phyloP scores from a whole-genome alignment of 805 yeast genomes.

The Zygosaccharomyces bisporus region DNA sequence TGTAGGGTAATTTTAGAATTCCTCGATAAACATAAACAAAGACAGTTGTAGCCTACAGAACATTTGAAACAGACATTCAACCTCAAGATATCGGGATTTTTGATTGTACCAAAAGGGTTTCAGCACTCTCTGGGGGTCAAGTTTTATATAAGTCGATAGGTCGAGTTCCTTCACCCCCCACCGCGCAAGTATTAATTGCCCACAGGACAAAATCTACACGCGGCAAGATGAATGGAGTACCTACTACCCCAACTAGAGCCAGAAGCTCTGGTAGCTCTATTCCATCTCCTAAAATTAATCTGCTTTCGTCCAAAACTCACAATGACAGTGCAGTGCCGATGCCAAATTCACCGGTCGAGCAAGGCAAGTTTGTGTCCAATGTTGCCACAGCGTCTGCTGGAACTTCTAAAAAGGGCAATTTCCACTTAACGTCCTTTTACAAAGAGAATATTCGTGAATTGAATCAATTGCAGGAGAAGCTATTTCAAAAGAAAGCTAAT shows the following conservation, averaged over 20 bases:
- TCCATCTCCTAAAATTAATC: slow-evolving; percentile 22
- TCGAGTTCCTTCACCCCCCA: not conserved
- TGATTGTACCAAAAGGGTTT: not conserved
- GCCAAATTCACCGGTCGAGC: slow-evolving; percentile 7
- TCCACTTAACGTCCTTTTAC: slow-evolving; percentile 31
- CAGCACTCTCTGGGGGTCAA: not conserved
- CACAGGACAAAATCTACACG: slow-evolving; percentile 6
- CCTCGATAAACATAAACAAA: slow-evolving; percentile 6
- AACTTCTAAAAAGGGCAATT: slow-evolving; percentile 4
- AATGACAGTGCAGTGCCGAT: slow-evolving; percentile 12
- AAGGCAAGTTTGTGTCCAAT: not conserved
- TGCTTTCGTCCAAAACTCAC: slow-evolving; percentile 19
- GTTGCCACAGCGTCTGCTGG: not conserved
- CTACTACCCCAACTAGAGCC: slow-evolving; percentile 20
- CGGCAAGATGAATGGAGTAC: slow-evolving; percentile 13
- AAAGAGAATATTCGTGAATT: slow-evolving; percentile 33
- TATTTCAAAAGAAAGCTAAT: slow-evolving; percentile 26
- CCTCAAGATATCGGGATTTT: not conserved
- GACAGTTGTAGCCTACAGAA: not conserved
- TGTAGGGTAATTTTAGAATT: slow-evolving; percentile 4
- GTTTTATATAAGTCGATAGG: slow-evolving; percentile 1
- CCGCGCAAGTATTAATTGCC: not conserved
- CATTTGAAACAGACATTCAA: slow-evolving; percentile 2
- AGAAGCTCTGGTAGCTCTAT: slow-evolving; percentile 15
- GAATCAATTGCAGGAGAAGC: slow-evolving; percentile 28